Evolutionary conservation across 2,329 filamentous ascomycete genomes (phyloP), one percentile per base, ranked within the genome.

Genomic region (Fusarium haematococcum): DNA sequence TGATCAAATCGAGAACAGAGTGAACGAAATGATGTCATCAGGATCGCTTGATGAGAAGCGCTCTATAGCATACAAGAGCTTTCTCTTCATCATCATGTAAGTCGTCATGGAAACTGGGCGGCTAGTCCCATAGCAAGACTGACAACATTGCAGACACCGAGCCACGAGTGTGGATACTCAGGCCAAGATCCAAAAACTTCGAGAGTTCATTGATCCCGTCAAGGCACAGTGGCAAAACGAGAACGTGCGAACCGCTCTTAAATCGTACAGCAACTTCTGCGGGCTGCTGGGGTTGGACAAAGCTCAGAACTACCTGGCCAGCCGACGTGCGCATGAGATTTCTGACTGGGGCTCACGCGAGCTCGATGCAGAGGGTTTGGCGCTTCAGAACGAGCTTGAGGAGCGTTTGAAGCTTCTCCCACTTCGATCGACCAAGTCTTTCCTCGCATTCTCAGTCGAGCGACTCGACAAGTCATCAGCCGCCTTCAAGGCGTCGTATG

Each of bases 361-460:
- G 57, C 88, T 98, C 32, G 95, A 98, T 80, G 88, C 88, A 9
- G 93, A 97, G 78, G 97, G 96, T 1, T 90, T 94, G 74, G 88
- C 90, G 4, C 87, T 98, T 52, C 96, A 98, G 81, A 88, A 88
- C 25, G 91, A 94, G 68, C 90, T 98, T 74, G 92, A 95, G 68
- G 89, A 93, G 73, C 91, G 93, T 69, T 91, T 94, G 60, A 91
- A 93, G 88, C 87, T 89, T 68, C 84, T 98, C 16, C 97, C 97
- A 5, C 84, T 99, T 48, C 91, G 96, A 66, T 90, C 94, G 8
- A 98, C 96, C 2, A 98, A 98, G 80, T 95, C 94, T 0, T 94
- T 98, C 79, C 85, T 99, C n/a, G 94, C 93, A 2, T 96, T 95
- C 58, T 97, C 96, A 0, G 96, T 97, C 0, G 97, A 99, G 77